phyloP scores from a whole-genome alignment of 148 eudicot genomes.

The Chenopodium quinoa region DNA sequence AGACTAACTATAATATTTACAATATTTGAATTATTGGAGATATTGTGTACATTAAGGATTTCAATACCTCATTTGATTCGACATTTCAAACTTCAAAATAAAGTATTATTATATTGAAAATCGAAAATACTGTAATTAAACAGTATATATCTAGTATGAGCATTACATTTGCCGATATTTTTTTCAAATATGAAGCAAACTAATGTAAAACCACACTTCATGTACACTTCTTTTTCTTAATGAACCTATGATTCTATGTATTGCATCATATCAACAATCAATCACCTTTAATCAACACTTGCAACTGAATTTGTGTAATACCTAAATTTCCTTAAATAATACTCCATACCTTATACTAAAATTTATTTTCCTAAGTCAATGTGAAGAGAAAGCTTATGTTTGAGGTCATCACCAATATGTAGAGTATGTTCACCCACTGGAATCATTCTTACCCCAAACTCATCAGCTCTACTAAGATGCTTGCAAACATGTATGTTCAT shows the following conservation, averaged over 20 bases:
- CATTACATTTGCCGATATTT: neutral
- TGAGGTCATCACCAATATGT: constrained; percentile 79
- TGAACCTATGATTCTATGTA: neutral
- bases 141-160: too few species aligned
- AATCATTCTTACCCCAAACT: constrained; percentile 59
- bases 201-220: neutral
- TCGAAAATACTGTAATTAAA: too few species aligned
- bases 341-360: neutral
- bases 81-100: neutral
- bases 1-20: too few species aligned
- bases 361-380: constrained; percentile 6
- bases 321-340: neutral
- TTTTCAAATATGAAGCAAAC: constrained; percentile 3
- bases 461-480: constrained; percentile 65
- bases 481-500: constrained; percentile 51
- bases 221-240: constrained; percentile 7
- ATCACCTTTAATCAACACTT: neutral
- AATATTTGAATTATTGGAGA: too few species aligned
- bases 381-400: constrained; percentile 52
- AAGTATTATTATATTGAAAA: neutral
- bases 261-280: neutral
- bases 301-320: neutral
- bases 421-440: constrained; percentile 66
- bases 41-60: too few species aligned
- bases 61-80: too few species aligned